Evolutionary conservation across 768 basidiomycete species (phyloP).

Genomic region (Pleurotus ostreatus): DNA sequence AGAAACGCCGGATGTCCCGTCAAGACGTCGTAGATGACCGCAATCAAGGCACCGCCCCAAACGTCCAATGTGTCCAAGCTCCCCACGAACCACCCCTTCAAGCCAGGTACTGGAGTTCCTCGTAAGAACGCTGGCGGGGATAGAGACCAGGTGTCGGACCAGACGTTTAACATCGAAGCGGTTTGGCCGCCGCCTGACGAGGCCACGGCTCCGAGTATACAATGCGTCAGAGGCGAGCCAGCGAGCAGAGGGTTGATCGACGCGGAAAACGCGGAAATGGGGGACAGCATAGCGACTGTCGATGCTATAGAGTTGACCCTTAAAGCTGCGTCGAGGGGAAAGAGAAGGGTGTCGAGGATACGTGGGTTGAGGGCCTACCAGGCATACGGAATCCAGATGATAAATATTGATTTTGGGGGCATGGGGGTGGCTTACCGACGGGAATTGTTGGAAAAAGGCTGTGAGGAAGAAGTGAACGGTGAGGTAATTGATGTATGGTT

Average conservation of each 20-base stretch:
- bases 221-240: slow-evolving; percentile 38
- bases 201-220: slow-evolving; percentile 43
- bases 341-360: slow-evolving; percentile 38
- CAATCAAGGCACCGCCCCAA: slow-evolving; percentile 46
- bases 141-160: slow-evolving; percentile 41
- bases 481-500: slow-evolving; percentile 46
- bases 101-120: background rate
- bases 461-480: slow-evolving; percentile 43
- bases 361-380: slow-evolving; percentile 8
- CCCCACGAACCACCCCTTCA: slow-evolving; percentile 19
- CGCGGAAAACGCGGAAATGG: slow-evolving; percentile 19
- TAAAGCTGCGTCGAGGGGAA: slow-evolving; percentile 47
- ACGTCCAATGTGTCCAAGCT: slow-evolving; percentile 41
- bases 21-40: slow-evolving; percentile 2
- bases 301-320: slow-evolving; percentile 34
- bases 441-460: slow-evolving; percentile 32
- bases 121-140: slow-evolving; percentile 40
- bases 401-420: background rate
- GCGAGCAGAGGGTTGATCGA: slow-evolving; percentile 27
- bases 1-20: background rate
- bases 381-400: background rate
- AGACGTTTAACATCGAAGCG: slow-evolving; percentile 39
- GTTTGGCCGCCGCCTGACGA: slow-evolving; percentile 43
- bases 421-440: slow-evolving; percentile 21
- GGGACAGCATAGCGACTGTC: slow-evolving; percentile 28